Evolutionary conservation across 2,329 filamentous ascomycete species (phyloP), one percentile per base, ranked within the genome.

Genomic region (Calonectria honghensis): DNA sequence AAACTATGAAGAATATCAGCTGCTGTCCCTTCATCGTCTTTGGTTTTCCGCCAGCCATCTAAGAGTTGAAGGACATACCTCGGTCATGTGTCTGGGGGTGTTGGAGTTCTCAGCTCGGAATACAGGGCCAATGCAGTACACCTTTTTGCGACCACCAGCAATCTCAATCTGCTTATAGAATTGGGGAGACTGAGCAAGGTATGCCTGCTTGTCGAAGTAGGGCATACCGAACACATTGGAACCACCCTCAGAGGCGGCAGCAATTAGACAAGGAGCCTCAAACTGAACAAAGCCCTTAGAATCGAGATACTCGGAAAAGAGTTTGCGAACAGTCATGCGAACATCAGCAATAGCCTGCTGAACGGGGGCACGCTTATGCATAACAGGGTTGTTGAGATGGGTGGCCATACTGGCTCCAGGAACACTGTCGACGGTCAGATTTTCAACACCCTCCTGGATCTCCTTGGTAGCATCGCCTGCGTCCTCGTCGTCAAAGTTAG

Each of bases 81-180:
- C 95, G 14, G 94, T 96, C 92, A 97, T 93, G 81, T 97, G 95
- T 78, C 95, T 90, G 35, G 94, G 93, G 0, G 95, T 97, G 86
- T 96, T 96, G 69, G 92, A 94, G 86, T 96, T 91, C 85, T 97
- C 95, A n/a, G 95, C 95, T 75, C 95, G 90, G 89, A 96, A 97
- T 4, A 97, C 94, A 5, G 94, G 94, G 0, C 94, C 93, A 70
- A 96, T 93, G 81, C 94, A 92, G 86, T 93, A 95, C 66, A 97
- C 94, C 66, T 93, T 91, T 87, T 96, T 91, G 81, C 94, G 90
- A 31, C 94, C 93, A 73, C 94, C 93, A 2, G 94, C 94, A 84
- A 97, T 96, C 83, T 96, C 92, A 85, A 94, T 93, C 83, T 97
- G 95, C 89, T 97, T 97, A 87, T 96, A 96, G 80, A 97, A 94